Base-by-base conservation (phyloP, 2,329 filamentous ascomycete genomes). In the Leptoxyphium fumago region DNA sequence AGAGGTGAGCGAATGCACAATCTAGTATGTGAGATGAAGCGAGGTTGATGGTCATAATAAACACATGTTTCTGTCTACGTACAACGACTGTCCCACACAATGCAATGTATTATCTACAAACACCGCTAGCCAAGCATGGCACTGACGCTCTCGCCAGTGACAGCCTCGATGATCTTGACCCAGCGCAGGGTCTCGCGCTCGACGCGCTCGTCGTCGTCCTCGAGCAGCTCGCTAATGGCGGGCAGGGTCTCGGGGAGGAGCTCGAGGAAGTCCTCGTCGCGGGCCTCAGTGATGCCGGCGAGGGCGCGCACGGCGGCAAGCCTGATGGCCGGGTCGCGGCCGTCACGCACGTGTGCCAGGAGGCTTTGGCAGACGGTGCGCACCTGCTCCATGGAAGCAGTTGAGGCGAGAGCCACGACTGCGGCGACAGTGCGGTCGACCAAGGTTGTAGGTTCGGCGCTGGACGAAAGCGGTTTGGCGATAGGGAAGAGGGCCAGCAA, bases 201-300 rank as follows among this genome's bases (percentile, higher is more conserved):
- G 18, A 98, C 89, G 26, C 74, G 73, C 66, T 96, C 91, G 58
- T 96, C 88, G 53, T 96, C 91, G 61, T 98, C 91, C 60, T 98
- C 91, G 66, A 94, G 82, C 57, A 94, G 64, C 68, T 98, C 91
- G 57, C 85, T 93, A 55, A 99, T 94, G 51, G 89, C 85, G 15
- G 93, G 89, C 61, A 98, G 67, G 82, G 95, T 96, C 73, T 98
- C 91, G 0, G 89, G 86, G 59, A 96, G 63, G 68, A 93, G 75
- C 1, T 80, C 76, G 47, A 98, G 66, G 91, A 91, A 98, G 59
- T 98, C 91, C 61, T 96, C 88, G 46, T 88, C 88, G 21, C 96
- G 66, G 40, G 77, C 72, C 52, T 83, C 78, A 10, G 87, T 93
- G 29, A 61, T 44, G 11, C 50, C 52, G 59, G 87, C 82, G 67